These are phyloP conservation scores for Pseudogymnoascus sp. DNA, from an alignment of 2,329 filamentous ascomycete species.

Conservation along the genomic window DNA sequence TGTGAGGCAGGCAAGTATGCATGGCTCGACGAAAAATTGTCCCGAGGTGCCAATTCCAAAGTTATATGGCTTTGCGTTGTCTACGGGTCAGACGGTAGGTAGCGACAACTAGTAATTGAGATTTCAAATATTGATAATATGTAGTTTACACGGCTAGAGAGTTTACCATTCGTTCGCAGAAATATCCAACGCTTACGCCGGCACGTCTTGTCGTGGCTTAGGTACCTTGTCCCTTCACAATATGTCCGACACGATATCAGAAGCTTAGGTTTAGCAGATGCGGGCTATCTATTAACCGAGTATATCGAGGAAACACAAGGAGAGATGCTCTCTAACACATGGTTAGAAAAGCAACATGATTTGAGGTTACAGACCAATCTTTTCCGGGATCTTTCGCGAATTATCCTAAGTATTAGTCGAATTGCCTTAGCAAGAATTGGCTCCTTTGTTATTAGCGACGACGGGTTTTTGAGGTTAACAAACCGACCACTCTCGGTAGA, in stretches of 20 bases:
- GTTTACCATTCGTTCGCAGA: neutral
- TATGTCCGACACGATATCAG: constrained; percentile 16
- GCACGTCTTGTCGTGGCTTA: constrained; percentile 18
- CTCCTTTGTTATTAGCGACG: too few species aligned
- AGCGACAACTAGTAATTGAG: neutral
- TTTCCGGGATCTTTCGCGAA: constrained; percentile 21
- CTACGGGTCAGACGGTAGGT: constrained; percentile 23
- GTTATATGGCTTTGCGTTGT: constrained; percentile 29
- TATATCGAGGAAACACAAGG: constrained; percentile 21
- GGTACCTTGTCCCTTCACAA: constrained; percentile 18
- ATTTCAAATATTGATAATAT: neutral
- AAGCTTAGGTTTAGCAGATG: neutral
- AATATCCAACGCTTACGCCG: constrained; percentile 11
- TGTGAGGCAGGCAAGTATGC: constrained; percentile 33
- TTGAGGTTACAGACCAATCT: constrained; percentile 16
- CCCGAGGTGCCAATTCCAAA: constrained; percentile 29
- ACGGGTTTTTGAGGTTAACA: too few species aligned
- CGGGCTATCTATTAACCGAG: constrained; percentile 27
- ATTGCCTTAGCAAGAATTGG: constrained; percentile 19
- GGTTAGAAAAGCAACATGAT: constrained; percentile 20
- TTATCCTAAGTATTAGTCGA: constrained; percentile 21
- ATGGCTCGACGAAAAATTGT: constrained; percentile 31
- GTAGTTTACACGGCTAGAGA: neutral
- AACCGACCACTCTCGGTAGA: too few species aligned
- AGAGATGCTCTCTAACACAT: constrained; percentile 25